Base-by-base conservation (phyloP, 768 basidiomycete genomes). In the Auriscalpium microsporum region DNA sequence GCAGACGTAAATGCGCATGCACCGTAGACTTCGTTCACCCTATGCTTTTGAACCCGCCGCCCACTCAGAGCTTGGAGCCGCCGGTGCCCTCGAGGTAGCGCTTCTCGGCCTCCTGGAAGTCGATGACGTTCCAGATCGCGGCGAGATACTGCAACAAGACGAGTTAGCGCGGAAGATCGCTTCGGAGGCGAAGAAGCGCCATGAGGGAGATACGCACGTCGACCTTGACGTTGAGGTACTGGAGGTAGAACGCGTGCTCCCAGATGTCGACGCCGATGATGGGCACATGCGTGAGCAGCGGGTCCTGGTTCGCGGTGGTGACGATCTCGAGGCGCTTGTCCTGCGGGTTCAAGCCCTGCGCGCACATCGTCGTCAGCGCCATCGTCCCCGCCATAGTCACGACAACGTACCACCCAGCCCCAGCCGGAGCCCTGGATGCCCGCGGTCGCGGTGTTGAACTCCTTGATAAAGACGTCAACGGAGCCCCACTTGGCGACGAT, bases 281-380 rank as follows among this genome's bases (percentile, higher is more conserved):
- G 53, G 93, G 90, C 53, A 81, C 71, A 66, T 83, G 85, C 47
- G 73, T 69, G 61, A 91, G 72, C 50, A 94, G 79, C 56, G 94
- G 94, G 68, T 97, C 94, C 76, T 99, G 96, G 81, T 99, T 98
- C 6, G 92, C 69, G 35, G 96, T 98, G 45, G 96, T 94, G 50
- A 81, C 73, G 62, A 96, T 81, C 76, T 95, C 93, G 55, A 99
- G 83, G 62, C 75, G 76, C 72, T 83, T 82, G 59, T 73, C 81
- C 55, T 67, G 55, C 28, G 82, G 76, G 74, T 90, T 87, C 54
- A 79, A 72, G 4, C 91, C 94, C 88, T 89, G 52, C 38, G 34
- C 4, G 13, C 14, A 34, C 23, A 40, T 19, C 34, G 35, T 21
- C 49, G 63, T 45, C 21, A 50, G 50, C 48, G 36, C 50, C 40